phyloP scores from a whole-genome alignment of 805 yeast genomes.

The Candida maltosa region DNA sequence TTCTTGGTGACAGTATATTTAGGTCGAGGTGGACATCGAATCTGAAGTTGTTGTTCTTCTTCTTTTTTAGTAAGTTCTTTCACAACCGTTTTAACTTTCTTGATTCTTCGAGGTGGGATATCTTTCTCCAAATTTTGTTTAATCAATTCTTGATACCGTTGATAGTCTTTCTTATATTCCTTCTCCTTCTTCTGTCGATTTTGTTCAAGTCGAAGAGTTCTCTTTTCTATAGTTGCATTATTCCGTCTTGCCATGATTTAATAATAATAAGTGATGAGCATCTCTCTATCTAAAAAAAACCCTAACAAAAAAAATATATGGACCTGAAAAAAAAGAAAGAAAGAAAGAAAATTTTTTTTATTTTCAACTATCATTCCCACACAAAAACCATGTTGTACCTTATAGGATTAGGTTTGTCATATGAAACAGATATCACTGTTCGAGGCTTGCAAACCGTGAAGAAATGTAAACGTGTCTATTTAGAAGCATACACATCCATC shows the following conservation, averaged over 20 bases:
- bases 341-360: not conserved
- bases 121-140: slow-evolving; percentile 17
- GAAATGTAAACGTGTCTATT: slow-evolving; percentile 82
- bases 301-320: not conserved
- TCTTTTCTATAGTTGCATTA: not conserved
- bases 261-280: no score
- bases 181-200: not conserved
- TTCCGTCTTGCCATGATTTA: no score
- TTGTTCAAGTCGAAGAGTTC: not conserved
- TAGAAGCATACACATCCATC: slow-evolving; percentile 94
- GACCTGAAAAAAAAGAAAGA: not conserved
- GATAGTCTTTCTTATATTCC: slow-evolving; percentile 14
- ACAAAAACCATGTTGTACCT: slow-evolving; percentile 68
- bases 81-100: not conserved
- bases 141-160: slow-evolving; percentile 16
- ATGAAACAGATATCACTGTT: slow-evolving; percentile 87
- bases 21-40: slow-evolving; percentile 1
- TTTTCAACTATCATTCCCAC: slow-evolving; percentile 1
- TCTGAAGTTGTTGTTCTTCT: not conserved
- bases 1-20: slow-evolving; percentile 1
- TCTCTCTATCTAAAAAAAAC: not conserved
- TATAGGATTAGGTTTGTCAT: slow-evolving; percentile 87
- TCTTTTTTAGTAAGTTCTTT: not conserved
- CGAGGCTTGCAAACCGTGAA: slow-evolving; percentile 86
- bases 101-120: slow-evolving; percentile 21